These are phyloP conservation scores for Jamesozyma jinghongensis DNA, from an alignment of 805 yeast genomes.

Conservation along the genomic window DNA sequence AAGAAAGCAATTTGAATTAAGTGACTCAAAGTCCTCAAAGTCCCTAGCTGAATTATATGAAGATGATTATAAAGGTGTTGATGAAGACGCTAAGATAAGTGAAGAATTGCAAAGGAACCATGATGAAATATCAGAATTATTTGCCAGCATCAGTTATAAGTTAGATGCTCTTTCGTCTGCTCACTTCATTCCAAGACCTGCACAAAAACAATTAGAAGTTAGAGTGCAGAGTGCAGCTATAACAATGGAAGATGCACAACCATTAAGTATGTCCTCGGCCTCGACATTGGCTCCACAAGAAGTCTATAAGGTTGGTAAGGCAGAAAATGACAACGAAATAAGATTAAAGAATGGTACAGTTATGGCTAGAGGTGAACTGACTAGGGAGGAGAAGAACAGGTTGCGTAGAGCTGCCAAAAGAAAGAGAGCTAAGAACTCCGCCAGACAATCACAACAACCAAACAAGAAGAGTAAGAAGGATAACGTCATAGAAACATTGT, in stretches of 20 bases:
- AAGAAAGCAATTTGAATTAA: constrained; percentile 50
- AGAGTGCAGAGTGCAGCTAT: constrained; percentile 77
- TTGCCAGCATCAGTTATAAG: constrained; percentile 52
- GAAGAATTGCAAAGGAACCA: constrained; percentile 68
- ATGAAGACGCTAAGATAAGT: constrained; percentile 39
- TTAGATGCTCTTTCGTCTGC: constrained; percentile 91
- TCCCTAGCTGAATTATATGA: constrained; percentile 90
- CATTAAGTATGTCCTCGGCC: constrained; percentile 66
- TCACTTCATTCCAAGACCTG: constrained; percentile 86
- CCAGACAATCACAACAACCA: constrained; percentile 24
- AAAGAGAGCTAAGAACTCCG: constrained; percentile 48
- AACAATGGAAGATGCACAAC: constrained; percentile 94
- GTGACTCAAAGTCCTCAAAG: constrained; percentile 75
- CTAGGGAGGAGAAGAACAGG: constrained; percentile 78
- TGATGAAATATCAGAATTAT: constrained; percentile 63
- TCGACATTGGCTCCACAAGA: constrained; percentile 92
- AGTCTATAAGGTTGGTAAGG: constrained; percentile 48
- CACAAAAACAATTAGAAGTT: constrained; percentile 68
- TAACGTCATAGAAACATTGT: constrained; percentile 59
- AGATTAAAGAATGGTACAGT: constrained; percentile 68
- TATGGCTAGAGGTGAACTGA: constrained; percentile 70
- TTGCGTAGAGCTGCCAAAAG: constrained; percentile 81
- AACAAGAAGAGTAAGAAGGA: constrained; percentile 47
- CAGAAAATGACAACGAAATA: constrained; percentile 50
- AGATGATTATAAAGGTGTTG: constrained; percentile 60